These are phyloP conservation scores for Antrodiella citrinella DNA, from an alignment of 768 basidiomycete genomes.

Conservation along the genomic window DNA sequence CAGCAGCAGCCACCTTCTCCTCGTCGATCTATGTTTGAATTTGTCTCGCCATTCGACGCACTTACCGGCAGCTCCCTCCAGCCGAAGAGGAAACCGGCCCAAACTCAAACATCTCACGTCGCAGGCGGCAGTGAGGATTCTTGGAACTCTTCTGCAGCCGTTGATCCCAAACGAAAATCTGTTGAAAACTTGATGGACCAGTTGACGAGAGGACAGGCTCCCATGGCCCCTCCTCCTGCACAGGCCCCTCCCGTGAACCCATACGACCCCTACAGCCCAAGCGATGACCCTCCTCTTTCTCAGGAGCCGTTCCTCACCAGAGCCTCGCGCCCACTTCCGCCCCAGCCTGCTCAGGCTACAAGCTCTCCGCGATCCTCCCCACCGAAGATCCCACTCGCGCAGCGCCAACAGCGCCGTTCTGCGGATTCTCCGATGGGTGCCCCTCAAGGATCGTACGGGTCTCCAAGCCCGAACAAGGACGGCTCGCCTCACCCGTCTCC, in stretches of 20 bases:
- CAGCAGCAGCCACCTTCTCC: conserved; percentile 56
- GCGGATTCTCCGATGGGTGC: conserved; percentile 42
- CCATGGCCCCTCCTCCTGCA: conserved; percentile 11
- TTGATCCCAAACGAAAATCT: conserved; percentile 69
- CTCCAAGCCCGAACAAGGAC: conserved; percentile 55
- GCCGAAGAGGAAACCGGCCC: conserved; percentile 67
- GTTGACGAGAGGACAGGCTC: conserved; percentile 41
- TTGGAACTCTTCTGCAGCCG: conserved; percentile 33
- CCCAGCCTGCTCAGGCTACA: conserved; percentile 37
- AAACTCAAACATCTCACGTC: conserved; percentile 29
- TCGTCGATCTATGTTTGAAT: conserved; percentile 80
- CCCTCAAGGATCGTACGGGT: conserved; percentile 25
- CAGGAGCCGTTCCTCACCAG: conserved; percentile 32
- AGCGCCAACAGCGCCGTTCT: conserved; percentile 32
- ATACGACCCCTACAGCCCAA: conserved; percentile 23
- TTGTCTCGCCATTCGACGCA: conserved; percentile 78
- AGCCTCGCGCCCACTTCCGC: conserved; percentile 56
- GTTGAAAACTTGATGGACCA: conserved; percentile 78
- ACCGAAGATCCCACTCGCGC: conserved; percentile 48
- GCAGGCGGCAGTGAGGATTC: conserved; percentile 47
- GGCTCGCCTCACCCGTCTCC: conserved; percentile 59
- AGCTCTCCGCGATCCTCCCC: conserved; percentile 59
- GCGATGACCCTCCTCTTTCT: conserved; percentile 23
- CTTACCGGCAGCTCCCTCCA: conserved; percentile 36
- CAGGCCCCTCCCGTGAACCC: conserved; percentile 17